A percentile compares a stretch with the other conserved stretches of the same genome.
phyloP scores from a whole-genome alignment of 441 rosid species.

The Adansonia madagascariensis region DNA sequence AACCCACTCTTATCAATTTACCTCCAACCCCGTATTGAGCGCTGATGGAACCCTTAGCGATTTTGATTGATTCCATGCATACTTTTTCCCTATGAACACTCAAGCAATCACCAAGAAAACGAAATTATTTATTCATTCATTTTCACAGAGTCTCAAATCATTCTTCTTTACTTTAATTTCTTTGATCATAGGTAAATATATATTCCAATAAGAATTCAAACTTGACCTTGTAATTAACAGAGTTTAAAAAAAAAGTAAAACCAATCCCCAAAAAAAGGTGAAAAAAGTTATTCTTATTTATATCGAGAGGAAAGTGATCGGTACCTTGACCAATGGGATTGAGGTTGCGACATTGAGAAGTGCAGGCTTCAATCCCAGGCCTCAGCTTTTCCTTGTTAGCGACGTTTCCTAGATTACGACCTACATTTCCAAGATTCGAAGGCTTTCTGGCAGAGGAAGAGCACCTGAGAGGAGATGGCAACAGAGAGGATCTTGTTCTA shows the following conservation, averaged over 20 bases:
- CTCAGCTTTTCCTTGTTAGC: constrained; percentile 32
- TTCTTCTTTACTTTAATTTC: neutral
- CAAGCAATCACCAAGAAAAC: constrained; percentile 7
- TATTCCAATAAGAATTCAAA: neutral
- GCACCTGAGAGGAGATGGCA: constrained; percentile 63
- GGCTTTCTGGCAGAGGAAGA: constrained; percentile 44
- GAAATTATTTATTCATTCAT: neutral
- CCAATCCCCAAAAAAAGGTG: neutral
- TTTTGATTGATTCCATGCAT: constrained; percentile 69
- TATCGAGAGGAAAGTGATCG: neutral
- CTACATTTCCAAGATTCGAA: constrained; percentile 24
- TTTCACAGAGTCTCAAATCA: neutral
- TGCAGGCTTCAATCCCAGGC: constrained; percentile 35
- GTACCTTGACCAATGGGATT: constrained; percentile 48
- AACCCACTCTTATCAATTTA: constrained; percentile 25
- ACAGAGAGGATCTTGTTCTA: constrained; percentile 62
- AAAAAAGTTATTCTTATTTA: neutral
- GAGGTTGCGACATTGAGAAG: constrained; percentile 33
- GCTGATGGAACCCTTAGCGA: constrained; percentile 53
- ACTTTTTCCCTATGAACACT: constrained; percentile 55
- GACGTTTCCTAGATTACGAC: neutral
- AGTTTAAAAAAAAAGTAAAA: too few species aligned
- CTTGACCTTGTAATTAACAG: neutral
- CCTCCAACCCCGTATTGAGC: constrained; percentile 69
- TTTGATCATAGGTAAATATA: neutral